A percentile compares a stretch with the other conserved stretches of the same genome.
Evolutionary conservation across 768 basidiomycete genomes (phyloP).

Genomic region (Tulasnella sp.): DNA sequence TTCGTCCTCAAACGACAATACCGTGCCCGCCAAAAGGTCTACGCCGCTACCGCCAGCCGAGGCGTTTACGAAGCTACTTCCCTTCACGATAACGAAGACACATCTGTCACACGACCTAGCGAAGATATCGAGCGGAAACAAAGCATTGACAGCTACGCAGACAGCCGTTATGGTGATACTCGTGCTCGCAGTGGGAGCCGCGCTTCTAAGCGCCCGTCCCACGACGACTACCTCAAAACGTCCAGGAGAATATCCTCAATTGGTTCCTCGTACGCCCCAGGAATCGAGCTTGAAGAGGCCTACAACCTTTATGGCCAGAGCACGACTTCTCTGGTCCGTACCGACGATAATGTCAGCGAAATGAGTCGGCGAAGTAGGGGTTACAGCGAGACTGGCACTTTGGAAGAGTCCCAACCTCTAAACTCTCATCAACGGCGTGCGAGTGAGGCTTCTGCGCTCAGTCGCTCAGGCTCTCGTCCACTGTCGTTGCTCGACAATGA

Average conservation of each 20-base stretch:
- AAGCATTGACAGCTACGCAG: neutral
- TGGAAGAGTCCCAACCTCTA: neutral
- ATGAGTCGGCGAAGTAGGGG: neutral
- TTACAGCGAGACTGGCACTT: neutral
- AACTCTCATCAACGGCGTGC: neutral
- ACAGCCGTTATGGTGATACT: neutral
- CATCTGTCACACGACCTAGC: neutral
- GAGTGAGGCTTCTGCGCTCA: neutral
- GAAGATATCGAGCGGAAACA: neutral
- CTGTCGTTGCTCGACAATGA: neutral
- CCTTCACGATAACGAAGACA: neutral
- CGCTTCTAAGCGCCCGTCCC: too few species aligned
- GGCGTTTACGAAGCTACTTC: neutral
- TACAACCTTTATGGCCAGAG: neutral
- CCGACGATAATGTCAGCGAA: neutral
- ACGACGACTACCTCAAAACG: neutral
- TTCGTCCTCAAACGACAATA: neutral
- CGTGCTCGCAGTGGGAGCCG: neutral
- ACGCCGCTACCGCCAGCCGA: neutral
- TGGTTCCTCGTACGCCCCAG: neutral
- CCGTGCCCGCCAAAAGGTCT: neutral
- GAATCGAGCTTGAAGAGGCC: neutral
- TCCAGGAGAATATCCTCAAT: neutral
- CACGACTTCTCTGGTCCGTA: too few species aligned
- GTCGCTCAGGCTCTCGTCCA: neutral